Percentiles rank a stretch among this genome's conserved stretches.
These are phyloP conservation scores for Streptanthus diversifolius DNA, from an alignment of 345 rosid species.

Conservation along the genomic window DNA sequence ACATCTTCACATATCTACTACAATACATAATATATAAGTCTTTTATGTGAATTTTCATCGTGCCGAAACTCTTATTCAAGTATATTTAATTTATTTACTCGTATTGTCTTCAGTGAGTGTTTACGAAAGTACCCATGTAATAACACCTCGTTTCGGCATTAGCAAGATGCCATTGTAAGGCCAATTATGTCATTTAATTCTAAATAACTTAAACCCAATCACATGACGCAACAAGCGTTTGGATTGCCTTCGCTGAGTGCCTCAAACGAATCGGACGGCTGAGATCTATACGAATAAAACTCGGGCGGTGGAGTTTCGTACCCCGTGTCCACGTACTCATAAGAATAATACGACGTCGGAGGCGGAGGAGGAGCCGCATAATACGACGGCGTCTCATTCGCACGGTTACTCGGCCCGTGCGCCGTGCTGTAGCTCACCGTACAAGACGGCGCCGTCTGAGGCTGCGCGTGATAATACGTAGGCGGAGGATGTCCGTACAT, in stretches of 20 bases:
- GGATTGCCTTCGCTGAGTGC: constrained; percentile 87
- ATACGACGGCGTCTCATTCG: constrained; percentile 31
- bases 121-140: not conserved
- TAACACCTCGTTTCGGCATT: not conserved
- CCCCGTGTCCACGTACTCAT: constrained; percentile 41
- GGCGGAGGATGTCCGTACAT: constrained; percentile 35
- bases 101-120: not conserved
- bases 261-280: constrained; percentile 62
- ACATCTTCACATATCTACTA: not conserved
- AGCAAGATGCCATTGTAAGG: not conserved
- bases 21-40: not conserved
- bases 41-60: not conserved
- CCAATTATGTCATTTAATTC: constrained; percentile 6
- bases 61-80: not conserved
- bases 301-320: constrained; percentile 41
- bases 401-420: constrained; percentile 30
- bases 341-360: constrained; percentile 36
- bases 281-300: constrained; percentile 40
- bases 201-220: constrained; percentile 15
- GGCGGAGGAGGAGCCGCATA: constrained; percentile 36
- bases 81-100: not conserved
- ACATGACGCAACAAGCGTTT: constrained; percentile 80
- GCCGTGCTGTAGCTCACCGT: constrained; percentile 55
- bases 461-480: constrained; percentile 36
- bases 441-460: constrained; percentile 39